Base-by-base conservation (phyloP, 2,329 filamentous ascomycete genomes). In the Apiospora hydei region DNA sequence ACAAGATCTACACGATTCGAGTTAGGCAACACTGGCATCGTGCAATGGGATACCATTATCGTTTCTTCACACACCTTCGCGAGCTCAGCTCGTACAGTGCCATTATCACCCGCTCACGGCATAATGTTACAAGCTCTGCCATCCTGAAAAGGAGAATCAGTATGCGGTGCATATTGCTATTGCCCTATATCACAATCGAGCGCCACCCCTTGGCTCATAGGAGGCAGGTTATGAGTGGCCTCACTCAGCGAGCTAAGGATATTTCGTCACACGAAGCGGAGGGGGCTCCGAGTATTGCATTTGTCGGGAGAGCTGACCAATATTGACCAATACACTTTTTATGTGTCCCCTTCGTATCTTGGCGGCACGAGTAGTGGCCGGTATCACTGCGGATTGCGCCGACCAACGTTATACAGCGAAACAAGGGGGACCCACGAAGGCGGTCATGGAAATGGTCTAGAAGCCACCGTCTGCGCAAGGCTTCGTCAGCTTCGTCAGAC, bases 401-500 rank as follows among this genome's bases (percentile, higher is more conserved):
- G 57, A 41, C 34, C 21, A 41, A 64, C 57, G 34, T 64, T 34
- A 64, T 64, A 64, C 34, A 64, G 57, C 57, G 13, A 64, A n/a
- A 21, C 26, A 16, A 61, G 21, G 53, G 34, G 34, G 10, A 8
- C 34, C 21, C 34, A 41, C 34, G 57, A 41, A n/a, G 57, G 34
- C n/a, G 21, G 21, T 41, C 57, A 14, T 38, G 57, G 57, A 41
- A 41, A 41, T n/a, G 57, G 21, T 41, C 57, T 64, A 64, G 57
- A 64, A 64, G 57, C 34, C 10, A 41, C 4, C 11, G 41, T 41
- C 30, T 64, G 57, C 21, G 18, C 18, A 41, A 41, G 57, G 57
- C 34, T 41, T 64, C 57, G 57, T 64, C 34, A 64, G 57, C 57
- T 64, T 64, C 18, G 57, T 64, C 57, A 41, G 38, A 64, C 57